Conservation (phyloP, 2,329 filamentous ascomycete genomes). For the Phyllosticta capitalensis region DNA sequence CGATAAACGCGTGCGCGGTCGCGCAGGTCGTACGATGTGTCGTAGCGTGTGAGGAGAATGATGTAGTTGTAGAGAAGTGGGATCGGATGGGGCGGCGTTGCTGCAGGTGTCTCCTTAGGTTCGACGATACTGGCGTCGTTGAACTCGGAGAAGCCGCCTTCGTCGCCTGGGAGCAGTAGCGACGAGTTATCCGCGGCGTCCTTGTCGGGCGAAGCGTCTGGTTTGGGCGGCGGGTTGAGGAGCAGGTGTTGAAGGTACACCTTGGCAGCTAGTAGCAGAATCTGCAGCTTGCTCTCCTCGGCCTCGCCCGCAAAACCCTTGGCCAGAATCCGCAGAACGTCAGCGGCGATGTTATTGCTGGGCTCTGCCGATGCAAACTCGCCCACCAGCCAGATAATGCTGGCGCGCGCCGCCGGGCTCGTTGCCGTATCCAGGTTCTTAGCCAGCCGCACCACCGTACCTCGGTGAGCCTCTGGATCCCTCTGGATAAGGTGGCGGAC, state of each 20-base stretch:
- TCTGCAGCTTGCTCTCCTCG: conserved; percentile 81
- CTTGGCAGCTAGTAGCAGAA: conserved; percentile 87
- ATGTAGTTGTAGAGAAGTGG: conserved; percentile 76
- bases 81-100: conserved; percentile 51
- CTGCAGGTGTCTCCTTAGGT: conserved; percentile 29
- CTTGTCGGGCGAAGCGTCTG: not conserved
- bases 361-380: conserved; percentile 77
- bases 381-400: conserved; percentile 94
- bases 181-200: conserved; percentile 6
- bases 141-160: conserved; percentile 14
- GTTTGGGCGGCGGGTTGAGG: conserved; percentile 37
- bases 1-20: conserved; percentile 86
- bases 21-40: conserved; percentile 88
- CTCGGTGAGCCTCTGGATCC: conserved; percentile 67
- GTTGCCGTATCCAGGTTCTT: conserved; percentile 85
- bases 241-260: conserved; percentile 88
- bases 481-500: conserved; percentile 94
- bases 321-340: conserved; percentile 79
- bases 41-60: conserved; percentile 77
- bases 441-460: conserved; percentile 79
- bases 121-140: conserved; percentile 20
- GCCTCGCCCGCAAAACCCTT: conserved; percentile 78
- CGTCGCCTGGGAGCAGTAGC: conserved; percentile 3
- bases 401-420: conserved; percentile 80
- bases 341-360: conserved; percentile 83